These are phyloP conservation scores for Yarrowia phangngaensis DNA, from an alignment of 805 yeast genomes.

Conservation along the genomic window DNA sequence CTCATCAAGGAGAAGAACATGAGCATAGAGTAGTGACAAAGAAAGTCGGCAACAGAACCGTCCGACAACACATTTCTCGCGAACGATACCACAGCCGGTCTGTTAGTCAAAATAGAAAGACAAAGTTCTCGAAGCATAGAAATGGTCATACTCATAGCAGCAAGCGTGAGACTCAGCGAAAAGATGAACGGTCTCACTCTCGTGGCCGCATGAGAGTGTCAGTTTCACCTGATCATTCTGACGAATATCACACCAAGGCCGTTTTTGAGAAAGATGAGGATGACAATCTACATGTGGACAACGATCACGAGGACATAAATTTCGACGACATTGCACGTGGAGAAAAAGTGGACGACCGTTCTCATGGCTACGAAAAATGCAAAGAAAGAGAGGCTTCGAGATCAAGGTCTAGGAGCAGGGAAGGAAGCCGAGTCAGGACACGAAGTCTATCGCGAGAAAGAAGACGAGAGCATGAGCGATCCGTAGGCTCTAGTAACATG, in stretches of 20 bases:
- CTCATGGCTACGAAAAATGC: slow-evolving; percentile 10
- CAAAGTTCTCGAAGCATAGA: slow-evolving; percentile 1
- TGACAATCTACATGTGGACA: not conserved
- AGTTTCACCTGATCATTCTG: not conserved
- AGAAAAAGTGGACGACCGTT: not conserved
- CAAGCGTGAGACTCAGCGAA: not conserved
- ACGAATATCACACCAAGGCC: not conserved
- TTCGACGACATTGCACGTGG: slow-evolving; percentile 1
- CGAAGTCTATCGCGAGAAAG: slow-evolving; percentile 1
- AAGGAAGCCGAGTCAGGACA: slow-evolving; percentile 2
- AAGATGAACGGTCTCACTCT: slow-evolving; percentile 7
- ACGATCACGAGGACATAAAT: not conserved
- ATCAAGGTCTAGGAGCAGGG: slow-evolving; percentile 6
- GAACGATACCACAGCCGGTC: slow-evolving; percentile 14
- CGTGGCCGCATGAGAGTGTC: slow-evolving; percentile 2
- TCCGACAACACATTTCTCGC: slow-evolving; percentile 6
- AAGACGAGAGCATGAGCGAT: not conserved
- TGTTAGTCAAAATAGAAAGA: slow-evolving; percentile 1
- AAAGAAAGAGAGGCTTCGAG: slow-evolving; percentile 13
- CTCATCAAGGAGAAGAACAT: slow-evolving; percentile 3
- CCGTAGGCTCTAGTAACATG: not conserved
- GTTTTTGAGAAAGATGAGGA: slow-evolving; percentile 2
- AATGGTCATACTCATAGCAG: not conserved
- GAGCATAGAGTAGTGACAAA: not conserved
- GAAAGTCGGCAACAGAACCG: slow-evolving; percentile 2